Conservation (phyloP, 257 asterid species). For the Capsicum rhomboideum region DNA sequence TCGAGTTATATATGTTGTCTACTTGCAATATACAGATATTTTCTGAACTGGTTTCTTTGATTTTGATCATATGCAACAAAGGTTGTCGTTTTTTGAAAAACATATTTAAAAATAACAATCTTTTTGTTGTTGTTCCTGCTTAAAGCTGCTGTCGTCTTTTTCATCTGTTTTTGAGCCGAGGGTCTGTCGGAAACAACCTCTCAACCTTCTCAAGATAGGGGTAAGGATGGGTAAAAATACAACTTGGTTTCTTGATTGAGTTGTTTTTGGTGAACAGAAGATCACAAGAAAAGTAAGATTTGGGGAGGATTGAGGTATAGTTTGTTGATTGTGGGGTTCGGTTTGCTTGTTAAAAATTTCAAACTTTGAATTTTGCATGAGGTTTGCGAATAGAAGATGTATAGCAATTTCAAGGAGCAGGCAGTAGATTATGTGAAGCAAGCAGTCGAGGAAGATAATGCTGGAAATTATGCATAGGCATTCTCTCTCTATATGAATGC, state of each 20-base stretch:
- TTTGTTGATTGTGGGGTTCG: not conserved
- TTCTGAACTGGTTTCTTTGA: not conserved
- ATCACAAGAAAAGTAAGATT: not conserved
- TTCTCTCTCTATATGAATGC: constrained; percentile 92
- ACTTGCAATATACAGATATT: not conserved
- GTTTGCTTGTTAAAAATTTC: not conserved
- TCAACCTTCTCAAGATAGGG: too few relatives aligned
- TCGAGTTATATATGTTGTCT: not conserved
- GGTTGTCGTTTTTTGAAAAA: not conserved
- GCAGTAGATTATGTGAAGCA: constrained; percentile 91
- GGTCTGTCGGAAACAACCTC: too few relatives aligned
- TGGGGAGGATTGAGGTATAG: not conserved
- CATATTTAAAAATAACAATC: too few relatives aligned
- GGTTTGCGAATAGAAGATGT: constrained; percentile 33
- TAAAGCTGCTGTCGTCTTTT: too few relatives aligned
- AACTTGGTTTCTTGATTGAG: not conserved
- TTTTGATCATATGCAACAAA: not conserved
- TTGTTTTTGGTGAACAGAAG: not conserved
- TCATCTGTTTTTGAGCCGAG: too few relatives aligned
- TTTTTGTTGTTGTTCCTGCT: too few relatives aligned
- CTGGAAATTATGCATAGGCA: constrained; percentile 96
- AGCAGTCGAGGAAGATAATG: constrained; percentile 87
- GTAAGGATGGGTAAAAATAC: not conserved
- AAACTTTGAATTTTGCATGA: not conserved
- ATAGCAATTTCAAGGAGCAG: constrained; percentile 21